These are phyloP conservation scores for Herpetomonas samuelpessoai DNA, from an alignment of 208 protist species.

Conservation along the genomic window DNA sequence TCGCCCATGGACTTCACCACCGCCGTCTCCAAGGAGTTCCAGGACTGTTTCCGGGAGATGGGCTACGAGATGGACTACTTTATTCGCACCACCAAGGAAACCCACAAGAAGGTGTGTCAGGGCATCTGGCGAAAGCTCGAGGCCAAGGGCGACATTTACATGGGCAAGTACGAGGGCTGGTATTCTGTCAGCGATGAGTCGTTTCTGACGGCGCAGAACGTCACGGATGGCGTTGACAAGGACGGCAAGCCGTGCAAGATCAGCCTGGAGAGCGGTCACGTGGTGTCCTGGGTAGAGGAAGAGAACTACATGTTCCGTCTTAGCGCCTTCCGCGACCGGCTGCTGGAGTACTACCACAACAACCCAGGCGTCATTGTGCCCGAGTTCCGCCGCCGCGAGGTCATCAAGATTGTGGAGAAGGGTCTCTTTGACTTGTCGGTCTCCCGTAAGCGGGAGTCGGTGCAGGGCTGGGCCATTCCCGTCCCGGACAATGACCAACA, in stretches of 20 bases:
- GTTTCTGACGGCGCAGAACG: constrained; percentile 88
- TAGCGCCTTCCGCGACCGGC: constrained; percentile 76
- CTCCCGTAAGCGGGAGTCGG: constrained; percentile 87
- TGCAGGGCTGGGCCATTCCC: constrained; percentile 96
- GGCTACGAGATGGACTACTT: constrained; percentile 93
- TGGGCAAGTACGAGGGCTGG: constrained; percentile 98
- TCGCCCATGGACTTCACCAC: constrained; percentile 92
- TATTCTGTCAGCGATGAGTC: constrained; percentile 98
- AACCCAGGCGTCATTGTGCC: constrained; percentile 92
- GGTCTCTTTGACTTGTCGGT: constrained; percentile 96
- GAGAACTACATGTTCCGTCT: constrained; percentile 99
- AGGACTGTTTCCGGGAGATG: constrained; percentile 84
- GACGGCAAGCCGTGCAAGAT: constrained; percentile 90
- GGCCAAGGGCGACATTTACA: constrained; percentile 95
- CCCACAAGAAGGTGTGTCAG: constrained; percentile 74
- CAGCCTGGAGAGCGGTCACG: constrained; percentile 90
- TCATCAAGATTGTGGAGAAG: constrained; percentile 81
- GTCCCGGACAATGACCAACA: constrained; percentile 95
- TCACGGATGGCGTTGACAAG: constrained; percentile 86
- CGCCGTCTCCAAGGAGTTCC: constrained; percentile 85
- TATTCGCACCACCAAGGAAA: constrained; percentile 95
- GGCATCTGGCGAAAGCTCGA: constrained; percentile 90
- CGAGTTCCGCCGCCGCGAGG: constrained; percentile 90
- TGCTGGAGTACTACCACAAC: constrained; percentile 85
- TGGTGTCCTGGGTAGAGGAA: constrained; percentile 95